phyloP scores from a whole-genome alignment of 1,284 basidiomycete species.

The Trametes pubescens region DNA sequence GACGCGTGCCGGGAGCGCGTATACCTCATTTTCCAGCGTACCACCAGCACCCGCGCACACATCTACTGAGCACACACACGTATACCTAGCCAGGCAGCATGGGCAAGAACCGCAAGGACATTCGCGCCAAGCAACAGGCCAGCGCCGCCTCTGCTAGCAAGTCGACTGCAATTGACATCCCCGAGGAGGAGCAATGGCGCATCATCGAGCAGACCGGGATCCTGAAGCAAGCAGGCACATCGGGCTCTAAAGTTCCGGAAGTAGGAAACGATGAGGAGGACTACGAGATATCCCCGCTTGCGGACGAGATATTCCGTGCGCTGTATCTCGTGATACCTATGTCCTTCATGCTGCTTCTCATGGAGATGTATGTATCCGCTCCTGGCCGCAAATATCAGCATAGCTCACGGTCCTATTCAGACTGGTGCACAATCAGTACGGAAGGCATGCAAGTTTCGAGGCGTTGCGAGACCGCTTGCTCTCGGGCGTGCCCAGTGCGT shows the following conservation, averaged over 20 bases:
- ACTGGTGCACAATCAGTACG: conserved; percentile 80
- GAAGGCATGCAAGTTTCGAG: conserved; percentile 56
- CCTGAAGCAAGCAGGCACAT: conserved; percentile 52
- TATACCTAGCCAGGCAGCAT: neutral
- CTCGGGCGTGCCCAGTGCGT: conserved; percentile 74
- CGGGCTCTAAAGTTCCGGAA: conserved; percentile 16
- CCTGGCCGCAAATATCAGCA: neutral
- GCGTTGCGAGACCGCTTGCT: conserved; percentile 62
- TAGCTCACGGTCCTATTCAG: conserved; percentile 44
- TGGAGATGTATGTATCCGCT: conserved; percentile 72
- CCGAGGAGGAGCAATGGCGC: conserved; percentile 81
- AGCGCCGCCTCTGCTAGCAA: conserved; percentile 2
- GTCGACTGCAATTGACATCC: conserved; percentile 51
- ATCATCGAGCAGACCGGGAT: conserved; percentile 74
- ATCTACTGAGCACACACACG: neutral
- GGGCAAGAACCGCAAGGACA: conserved; percentile 47
- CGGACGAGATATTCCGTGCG: conserved; percentile 75
- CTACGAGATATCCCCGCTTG: conserved; percentile 54
- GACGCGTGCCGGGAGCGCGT: neutral
- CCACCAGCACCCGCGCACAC: neutral
- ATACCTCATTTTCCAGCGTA: neutral
- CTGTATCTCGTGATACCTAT: conserved; percentile 72
- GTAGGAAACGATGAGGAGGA: conserved; percentile 43
- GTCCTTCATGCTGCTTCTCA: conserved; percentile 72
- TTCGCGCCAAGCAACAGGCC: conserved; percentile 20